phyloP scores from a whole-genome alignment of 169 alveolate species.

The Plasmodium gonderi region DNA sequence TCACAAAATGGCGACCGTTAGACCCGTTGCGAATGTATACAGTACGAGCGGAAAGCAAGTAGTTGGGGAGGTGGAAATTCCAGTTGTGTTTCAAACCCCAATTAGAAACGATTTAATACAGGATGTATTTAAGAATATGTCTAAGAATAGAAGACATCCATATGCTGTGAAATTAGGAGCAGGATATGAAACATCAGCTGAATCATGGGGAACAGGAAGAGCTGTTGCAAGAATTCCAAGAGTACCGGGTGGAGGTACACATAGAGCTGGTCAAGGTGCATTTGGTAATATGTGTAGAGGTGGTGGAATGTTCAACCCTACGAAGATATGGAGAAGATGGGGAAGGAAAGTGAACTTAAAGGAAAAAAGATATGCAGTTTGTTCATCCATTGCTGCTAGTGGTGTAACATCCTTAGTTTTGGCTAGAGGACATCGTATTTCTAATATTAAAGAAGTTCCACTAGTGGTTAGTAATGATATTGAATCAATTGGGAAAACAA shows the following conservation, averaged over 20 bases:
- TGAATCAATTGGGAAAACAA: conserved; percentile 91
- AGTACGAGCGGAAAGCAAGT: conserved; percentile 76
- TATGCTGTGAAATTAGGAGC: conserved; percentile 93
- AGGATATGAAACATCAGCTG: conserved; percentile 98
- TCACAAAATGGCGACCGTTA: conserved; percentile 69
- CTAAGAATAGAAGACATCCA: conserved; percentile 97
- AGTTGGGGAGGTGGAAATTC: conserved; percentile 86
- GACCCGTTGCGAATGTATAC: conserved; percentile 84
- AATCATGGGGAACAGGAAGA: conserved; percentile 99
- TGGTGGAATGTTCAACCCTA: conserved; percentile 99
- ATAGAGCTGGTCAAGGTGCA: conserved; percentile 99
- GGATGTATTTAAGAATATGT: conserved; percentile 93
- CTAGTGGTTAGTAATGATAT: conserved; percentile 93
- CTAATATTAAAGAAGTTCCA: conserved; percentile 96
- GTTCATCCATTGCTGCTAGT: conserved; percentile 98
- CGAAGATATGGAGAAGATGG: conserved; percentile 98
- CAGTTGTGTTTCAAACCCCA: conserved; percentile 96
- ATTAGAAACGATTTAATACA: conserved; percentile 98
- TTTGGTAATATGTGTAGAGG: conserved; percentile 99
- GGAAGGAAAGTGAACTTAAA: conserved; percentile 96
- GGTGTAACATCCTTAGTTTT: conserved; percentile 97
- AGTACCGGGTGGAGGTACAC: conserved; percentile 99
- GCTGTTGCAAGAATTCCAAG: conserved; percentile 99
- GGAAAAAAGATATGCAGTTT: conserved; percentile 98
- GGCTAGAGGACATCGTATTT: conserved; percentile 99